Base-by-base conservation (phyloP, 495 filamentous ascomycete species). In the Pyrenopolyporus hunteri region DNA sequence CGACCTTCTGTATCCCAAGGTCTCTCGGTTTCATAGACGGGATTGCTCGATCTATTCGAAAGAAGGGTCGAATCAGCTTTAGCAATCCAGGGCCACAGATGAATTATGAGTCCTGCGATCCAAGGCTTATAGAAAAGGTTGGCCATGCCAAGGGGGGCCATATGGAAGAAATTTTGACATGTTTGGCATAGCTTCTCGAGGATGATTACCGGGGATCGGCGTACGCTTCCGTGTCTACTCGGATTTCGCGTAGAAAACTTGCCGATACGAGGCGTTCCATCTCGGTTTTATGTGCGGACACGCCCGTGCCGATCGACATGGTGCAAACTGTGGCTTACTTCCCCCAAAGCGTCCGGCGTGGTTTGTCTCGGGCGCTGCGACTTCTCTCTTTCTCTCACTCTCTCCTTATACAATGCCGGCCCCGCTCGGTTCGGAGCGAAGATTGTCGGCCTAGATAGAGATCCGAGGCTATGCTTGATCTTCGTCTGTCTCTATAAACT, bases 301-400 rank as follows among this genome's bases (percentile, higher is more conserved):
- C 37, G 23, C 31, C 28, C 40, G 14, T 45, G 9, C 6, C 31
- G 22, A 51, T 40, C 20, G 49, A 51, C 44, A 56, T 46, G 11
- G 43, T 33, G 19, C 28, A 35, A 44, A 19, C 39, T 13, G 22
- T 44, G 19, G 35, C 63, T 66, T 47, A 60, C 63, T 46, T 57
- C n/a, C n/a, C n/a, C n/a, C n/a, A n/a, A n/a, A n/a, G n/a, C n/a
- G n/a, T n/a, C n/a, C n/a, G n/a, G n/a, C n/a, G n/a, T n/a, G n/a
- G n/a, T n/a, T n/a, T n/a, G n/a, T n/a, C n/a, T 48, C 29, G 22
- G 35, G 13, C 26, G 16, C 9, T 14, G 28, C 6, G 10, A 13
- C 22, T 8, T 50, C 13, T 46, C 9, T 51, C 42, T 51, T 50
- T 44, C 44, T 22, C 14, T 65, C 11, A 28, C 16, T 42, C 32